Base-by-base conservation (phyloP, 1,139 yeast species). In the Suhomyces bribrorum region DNA sequence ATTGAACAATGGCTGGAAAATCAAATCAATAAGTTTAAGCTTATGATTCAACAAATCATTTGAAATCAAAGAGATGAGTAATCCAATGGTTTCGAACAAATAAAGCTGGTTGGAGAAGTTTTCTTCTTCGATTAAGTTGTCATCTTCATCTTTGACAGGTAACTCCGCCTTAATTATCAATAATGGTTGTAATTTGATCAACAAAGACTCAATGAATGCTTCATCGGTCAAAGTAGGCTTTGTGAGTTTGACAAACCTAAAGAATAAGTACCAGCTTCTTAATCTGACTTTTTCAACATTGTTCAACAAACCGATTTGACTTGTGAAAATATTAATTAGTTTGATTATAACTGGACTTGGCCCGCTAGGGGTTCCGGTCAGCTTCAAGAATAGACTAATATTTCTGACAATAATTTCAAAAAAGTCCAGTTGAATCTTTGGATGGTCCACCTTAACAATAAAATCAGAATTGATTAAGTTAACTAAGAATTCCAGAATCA, bases 211-310 rank as follows among this genome's bases (percentile, higher is more conserved):
- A 26, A 69, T 56, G 28, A 66, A 61, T 7, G 54, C 45, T 34
- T 56, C 63, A 22, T 79, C 73, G 20, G 80, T 65, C 38, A 77
- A 66, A 14, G 52, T 50, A 22, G 90, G 88, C 55, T 82, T 85
- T 2, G 92, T 83, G 33, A 83, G 66, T 57, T 86, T 88, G 50
- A 90, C 74, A 53, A 89, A 86, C 56, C 95, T 77, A 54, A 83
- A 83, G 50, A 92, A 86, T 46, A 90, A 68, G 59, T 88, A 92
- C 96, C 98, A 92, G 36, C 94, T 75, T 59, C 97, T 80, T 42
- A 81, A 73, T 52, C 90, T 81, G 8, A 90, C 96, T 46, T 80
- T 82, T 43, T 78, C 83, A 46, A 75, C 72, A 4, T 74, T 69
- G 61, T 84, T 87, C 58, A 87, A 89, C 44, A 92, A 77, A 11